Base-by-base conservation (phyloP, 2,329 filamentous ascomycete species). In the Fusarium hainanense region DNA sequence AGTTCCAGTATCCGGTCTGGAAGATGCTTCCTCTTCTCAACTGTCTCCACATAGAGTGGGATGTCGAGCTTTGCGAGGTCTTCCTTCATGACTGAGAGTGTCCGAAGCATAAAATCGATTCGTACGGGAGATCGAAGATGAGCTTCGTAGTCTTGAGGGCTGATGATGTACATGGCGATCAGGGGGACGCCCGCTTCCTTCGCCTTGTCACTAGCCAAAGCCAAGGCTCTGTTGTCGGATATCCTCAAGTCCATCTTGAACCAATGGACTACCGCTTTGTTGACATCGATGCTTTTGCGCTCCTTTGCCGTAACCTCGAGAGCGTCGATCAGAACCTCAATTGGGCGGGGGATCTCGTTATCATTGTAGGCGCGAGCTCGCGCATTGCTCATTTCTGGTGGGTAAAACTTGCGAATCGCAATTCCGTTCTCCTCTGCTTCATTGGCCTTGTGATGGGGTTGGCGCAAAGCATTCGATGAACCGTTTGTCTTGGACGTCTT, bases 241-340 rank as follows among this genome's bases (percentile, higher is more conserved):
- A 87, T 84, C 4, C 94, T 87, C 52, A 97, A 80, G 77, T 97
- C 94, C 75, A 88, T 89, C 80, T 96, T 97, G 83, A 95, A 97
- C 94, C 94, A 97, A 79, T 97, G 93, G 1, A 97, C 87, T 0
- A 97, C 90, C 0, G 90, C 88, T 27, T 87, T 82, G 30, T 87
- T 87, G 1, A 85, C 81, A 2, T 80, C 66, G 14, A 92, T 84
- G 2, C 81, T 78, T 28, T 84, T 81, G 11, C 92, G 85, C 37
- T 80, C 77, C 0, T 79, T 73, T 4, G 83, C 79, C 0, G 93
- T 96, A 3, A 89, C 86, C 25, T 84, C 77, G 7, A 94, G 83
- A 0, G 90, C 89, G 1, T 82, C 77, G 8, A 88, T 77, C 4
- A 97, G 84, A 1, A 87, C 79, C 72, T 94, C 89, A 21, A 97